A percentile compares a stretch with the other conserved stretches of the same genome.
phyloP scores from a whole-genome alignment of 495 filamentous ascomycete species.

The Trichoderma gamsii region DNA sequence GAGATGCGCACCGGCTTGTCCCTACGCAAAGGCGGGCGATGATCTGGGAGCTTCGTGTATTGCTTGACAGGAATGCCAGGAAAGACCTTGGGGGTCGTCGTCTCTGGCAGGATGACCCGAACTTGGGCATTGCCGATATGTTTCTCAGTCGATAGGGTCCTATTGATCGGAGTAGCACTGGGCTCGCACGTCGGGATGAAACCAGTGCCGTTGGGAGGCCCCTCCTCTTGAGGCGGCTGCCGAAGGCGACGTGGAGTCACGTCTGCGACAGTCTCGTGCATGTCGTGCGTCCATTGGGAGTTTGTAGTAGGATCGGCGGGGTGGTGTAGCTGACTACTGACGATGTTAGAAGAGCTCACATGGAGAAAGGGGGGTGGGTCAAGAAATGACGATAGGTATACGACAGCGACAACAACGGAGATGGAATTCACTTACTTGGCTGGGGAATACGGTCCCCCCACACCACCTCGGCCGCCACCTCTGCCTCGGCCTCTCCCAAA shows the following conservation, averaged over 20 bases:
- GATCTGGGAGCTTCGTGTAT: conserved; percentile 89
- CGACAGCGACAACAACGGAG: conserved; percentile 16
- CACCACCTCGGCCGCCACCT: conserved; percentile 42
- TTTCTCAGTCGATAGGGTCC: conserved; percentile 51
- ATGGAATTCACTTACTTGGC: conserved; percentile 45
- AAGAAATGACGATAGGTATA: conserved; percentile 3
- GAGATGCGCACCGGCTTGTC: conserved; percentile 97
- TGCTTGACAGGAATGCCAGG: conserved; percentile 69
- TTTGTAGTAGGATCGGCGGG: conserved; percentile 54
- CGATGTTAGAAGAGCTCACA: conserved; percentile 31
- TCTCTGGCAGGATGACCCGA: conserved; percentile 68
- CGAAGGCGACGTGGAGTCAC: conserved; percentile 34
- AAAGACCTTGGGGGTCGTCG: conserved; percentile 65
- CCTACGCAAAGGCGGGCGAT: conserved; percentile 86
- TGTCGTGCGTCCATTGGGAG: conserved; percentile 86
- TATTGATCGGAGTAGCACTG: conserved; percentile 46
- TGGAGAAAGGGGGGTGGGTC: background rate
- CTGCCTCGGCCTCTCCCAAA: conserved; percentile 54
- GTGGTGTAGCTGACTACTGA: conserved; percentile 39
- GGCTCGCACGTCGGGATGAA: conserved; percentile 39
- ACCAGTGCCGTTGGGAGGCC: conserved; percentile 40
- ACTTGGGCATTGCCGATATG: conserved; percentile 75
- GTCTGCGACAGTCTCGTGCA: conserved; percentile 75
- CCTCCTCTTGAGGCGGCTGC: conserved; percentile 33
- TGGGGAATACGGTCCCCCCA: conserved; percentile 51